Evolutionary conservation across 2,329 filamentous ascomycete genomes (phyloP), one percentile per base, ranked within the genome.

Genomic region (Aspergillus phoenicis): DNA sequence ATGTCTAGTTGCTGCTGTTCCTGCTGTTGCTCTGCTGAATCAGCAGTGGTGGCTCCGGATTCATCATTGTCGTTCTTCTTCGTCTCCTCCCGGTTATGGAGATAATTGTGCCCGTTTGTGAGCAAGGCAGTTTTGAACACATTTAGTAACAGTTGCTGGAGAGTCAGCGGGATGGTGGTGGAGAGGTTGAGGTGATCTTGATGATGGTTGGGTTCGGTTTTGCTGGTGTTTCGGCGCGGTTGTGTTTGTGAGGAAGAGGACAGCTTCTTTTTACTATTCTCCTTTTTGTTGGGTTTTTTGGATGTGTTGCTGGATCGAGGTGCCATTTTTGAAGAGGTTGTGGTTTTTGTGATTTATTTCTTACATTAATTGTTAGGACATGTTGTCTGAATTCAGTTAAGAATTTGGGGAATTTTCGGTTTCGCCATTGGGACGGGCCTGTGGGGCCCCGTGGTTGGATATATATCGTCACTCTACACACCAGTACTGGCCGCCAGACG

Each of bases 131-230:
- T 78, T 60, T 83, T 83, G 78, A 96, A 97, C 64, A 92, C 80
- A 68, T 92, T 84, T 51, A 97, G 81, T 26, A 95, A 81, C 38
- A 84, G 79, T 74, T 93, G 91, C 71, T 92, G 90, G 2, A 88
- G 73, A 43, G 83, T 76, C 7, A 83, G 49, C 1, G 84, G 81
- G 17, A 86, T 71, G 20, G 69, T 68, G n/a, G 65, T 59, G 13
- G 67, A 68, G 17, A 76, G 64, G 11, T 75, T 52, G 26, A 64
- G 58, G 36, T n/a, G 17, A 43, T 33, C 10, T 59, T 36, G 1
- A 36, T 30, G 28, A 30, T 30, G 28, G 28, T 30, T 30, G 52
- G 64, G 53, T 2, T 56, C 24, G 17, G n/a, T 33, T 41, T 30
- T 54, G 52, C 38, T 55, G 39, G 22, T 22, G 26, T 1, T 39